Percentiles rank a stretch among this genome's conserved stretches.
phyloP scores from a whole-genome alignment of 2,329 filamentous ascomycete species.

The Sarocladium oryzae region DNA sequence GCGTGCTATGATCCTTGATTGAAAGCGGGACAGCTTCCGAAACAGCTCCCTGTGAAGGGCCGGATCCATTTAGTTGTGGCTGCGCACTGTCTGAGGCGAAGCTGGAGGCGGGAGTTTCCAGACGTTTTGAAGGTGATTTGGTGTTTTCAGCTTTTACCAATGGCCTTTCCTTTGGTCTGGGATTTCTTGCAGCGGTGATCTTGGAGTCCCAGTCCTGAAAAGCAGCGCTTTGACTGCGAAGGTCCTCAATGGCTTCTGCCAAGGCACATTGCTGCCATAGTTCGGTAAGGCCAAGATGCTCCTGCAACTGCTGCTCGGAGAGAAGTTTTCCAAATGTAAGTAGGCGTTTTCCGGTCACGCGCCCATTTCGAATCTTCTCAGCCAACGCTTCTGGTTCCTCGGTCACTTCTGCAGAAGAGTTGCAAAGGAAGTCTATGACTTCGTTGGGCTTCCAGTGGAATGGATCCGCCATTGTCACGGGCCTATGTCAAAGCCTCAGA shows the following conservation, averaged over 20 bases:
- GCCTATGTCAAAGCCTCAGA: too few species aligned
- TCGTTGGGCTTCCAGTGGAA: slow-evolving; percentile 65
- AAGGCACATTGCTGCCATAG: slow-evolving; percentile 54
- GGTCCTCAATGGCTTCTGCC: slow-evolving; percentile 47
- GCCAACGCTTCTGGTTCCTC: slow-evolving; percentile 46
- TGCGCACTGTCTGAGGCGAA: too few species aligned
- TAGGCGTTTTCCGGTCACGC: slow-evolving; percentile 59
- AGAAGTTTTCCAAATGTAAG: slow-evolving; percentile 49
- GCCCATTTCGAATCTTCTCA: slow-evolving; percentile 49
- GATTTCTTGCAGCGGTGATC: too few species aligned
- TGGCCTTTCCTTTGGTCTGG: too few species aligned
- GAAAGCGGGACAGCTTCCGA: too few species aligned
- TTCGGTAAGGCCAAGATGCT: slow-evolving; percentile 49
- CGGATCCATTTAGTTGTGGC: too few species aligned
- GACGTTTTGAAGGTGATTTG: too few species aligned
- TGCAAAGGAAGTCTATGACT: slow-evolving; percentile 40
- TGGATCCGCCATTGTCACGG: slow-evolving; percentile 42
- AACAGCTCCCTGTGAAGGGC: too few species aligned
- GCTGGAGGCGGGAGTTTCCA: too few species aligned
- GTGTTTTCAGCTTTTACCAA: too few species aligned
- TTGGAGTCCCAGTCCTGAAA: slow-evolving; percentile 28
- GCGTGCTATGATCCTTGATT: too few species aligned
- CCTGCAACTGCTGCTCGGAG: slow-evolving; percentile 41
- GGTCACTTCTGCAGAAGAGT: slow-evolving; percentile 23
- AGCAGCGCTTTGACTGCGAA: slow-evolving; percentile 45